phyloP scores from a whole-genome alignment of 2,329 filamentous ascomycete species.

The Pseudocercospora fijiensis region DNA sequence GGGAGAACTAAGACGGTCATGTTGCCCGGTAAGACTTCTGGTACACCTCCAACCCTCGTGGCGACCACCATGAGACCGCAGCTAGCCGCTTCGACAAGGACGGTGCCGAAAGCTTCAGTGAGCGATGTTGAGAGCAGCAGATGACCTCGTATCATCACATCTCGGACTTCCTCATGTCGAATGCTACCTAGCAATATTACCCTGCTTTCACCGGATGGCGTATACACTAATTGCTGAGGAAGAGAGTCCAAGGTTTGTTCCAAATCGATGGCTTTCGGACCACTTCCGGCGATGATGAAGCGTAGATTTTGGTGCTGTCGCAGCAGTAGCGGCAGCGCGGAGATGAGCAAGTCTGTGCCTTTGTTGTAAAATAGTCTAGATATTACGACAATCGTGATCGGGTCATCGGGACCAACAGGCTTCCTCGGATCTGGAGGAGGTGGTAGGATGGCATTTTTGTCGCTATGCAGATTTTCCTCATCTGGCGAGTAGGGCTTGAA shows the following conservation, averaged over 20 bases:
- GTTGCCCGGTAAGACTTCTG: constrained; percentile 89
- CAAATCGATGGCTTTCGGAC: constrained; percentile 93
- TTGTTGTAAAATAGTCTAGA: constrained; percentile 99
- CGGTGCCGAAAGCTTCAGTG: constrained; percentile 95
- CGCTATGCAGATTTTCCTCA: constrained; percentile 21
- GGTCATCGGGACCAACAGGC: constrained; percentile 75
- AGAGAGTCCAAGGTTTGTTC: constrained; percentile 88
- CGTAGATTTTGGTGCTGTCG: constrained; percentile 87
- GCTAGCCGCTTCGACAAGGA: constrained; percentile 94
- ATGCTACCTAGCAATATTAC: constrained; percentile 90
- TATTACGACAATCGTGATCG: constrained; percentile 94
- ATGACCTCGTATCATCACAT: constrained; percentile 95
- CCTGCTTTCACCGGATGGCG: constrained; percentile 71
- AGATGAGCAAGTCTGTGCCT: constrained; percentile 93
- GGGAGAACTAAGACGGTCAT: constrained; percentile 98
- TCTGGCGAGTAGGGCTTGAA: constrained; percentile 68
- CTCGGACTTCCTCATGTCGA: constrained; percentile 91
- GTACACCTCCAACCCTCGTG: constrained; percentile 93
- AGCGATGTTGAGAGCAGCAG: constrained; percentile 94
- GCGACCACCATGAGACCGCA: constrained; percentile 96
- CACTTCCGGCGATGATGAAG: constrained; percentile 94
- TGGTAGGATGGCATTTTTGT: constrained; percentile 41
- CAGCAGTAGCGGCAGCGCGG: constrained; percentile 88
- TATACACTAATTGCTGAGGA: constrained; percentile 42
- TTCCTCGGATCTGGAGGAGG: constrained; percentile 58